A percentile compares a stretch with the other conserved stretches of the same genome.
Evolutionary conservation across 306 rosid species (phyloP).

Genomic region (Comarum palustre): DNA sequence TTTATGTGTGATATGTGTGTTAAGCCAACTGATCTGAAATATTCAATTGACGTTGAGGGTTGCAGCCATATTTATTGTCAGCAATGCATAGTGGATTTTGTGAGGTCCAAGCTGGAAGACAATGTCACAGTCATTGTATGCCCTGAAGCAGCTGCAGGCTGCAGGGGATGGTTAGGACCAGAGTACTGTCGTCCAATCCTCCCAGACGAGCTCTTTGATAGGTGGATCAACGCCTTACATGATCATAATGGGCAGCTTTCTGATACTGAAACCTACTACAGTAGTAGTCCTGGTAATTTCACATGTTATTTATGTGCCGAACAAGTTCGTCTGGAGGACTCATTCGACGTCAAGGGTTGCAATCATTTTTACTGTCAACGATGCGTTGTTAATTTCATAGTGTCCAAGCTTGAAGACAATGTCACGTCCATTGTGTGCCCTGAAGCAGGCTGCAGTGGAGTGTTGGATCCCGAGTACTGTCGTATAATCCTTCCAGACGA

Average conservation of each 20-base stretch:
- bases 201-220: constrained; percentile 24
- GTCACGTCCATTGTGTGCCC: too few species aligned
- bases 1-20: constrained; percentile 41
- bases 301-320: neutral
- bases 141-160: constrained; percentile 37
- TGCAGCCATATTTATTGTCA: constrained; percentile 50
- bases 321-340: neutral
- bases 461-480: too few species aligned
- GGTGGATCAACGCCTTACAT: constrained; percentile 40
- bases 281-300: neutral
- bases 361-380: neutral
- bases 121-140: constrained; percentile 31
- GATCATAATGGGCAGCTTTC: neutral
- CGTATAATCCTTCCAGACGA: too few species aligned
- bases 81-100: constrained; percentile 43
- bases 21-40: constrained; percentile 20
- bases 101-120: constrained; percentile 38
- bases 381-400: neutral
- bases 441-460: too few species aligned
- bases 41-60: constrained; percentile 16
- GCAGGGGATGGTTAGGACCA: constrained; percentile 32
- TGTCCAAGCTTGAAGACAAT: too few species aligned
- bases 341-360: neutral
- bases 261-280: neutral
- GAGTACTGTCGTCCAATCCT: constrained; percentile 36